These are phyloP conservation scores for Capniomyces stellatus DNA, from an alignment of 371 early-diverging fungal genomes.

Conservation along the genomic window DNA sequence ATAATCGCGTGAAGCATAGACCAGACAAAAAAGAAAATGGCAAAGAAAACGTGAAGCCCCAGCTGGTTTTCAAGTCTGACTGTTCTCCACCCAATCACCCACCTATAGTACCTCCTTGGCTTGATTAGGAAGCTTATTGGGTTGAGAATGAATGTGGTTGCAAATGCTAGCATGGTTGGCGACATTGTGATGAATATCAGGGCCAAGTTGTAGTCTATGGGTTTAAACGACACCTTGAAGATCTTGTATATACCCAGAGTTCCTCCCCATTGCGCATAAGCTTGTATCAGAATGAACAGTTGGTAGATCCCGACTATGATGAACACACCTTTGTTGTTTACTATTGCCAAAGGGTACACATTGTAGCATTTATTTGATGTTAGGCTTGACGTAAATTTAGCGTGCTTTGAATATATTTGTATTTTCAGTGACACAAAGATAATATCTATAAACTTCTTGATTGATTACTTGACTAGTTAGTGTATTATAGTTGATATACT, in stretches of 20 bases:
- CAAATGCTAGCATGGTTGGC: constrained; percentile 20
- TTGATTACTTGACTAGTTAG: no score
- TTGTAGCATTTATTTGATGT: no score
- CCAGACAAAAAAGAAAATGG: constrained; percentile 38
- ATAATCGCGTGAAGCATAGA: constrained; percentile 29
- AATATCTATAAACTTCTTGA: no score
- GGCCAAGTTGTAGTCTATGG: constrained; percentile 8
- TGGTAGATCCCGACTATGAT: background rate
- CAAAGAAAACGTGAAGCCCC: constrained; percentile 45
- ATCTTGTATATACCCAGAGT: background rate
- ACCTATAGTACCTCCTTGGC: background rate
- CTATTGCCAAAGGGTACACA: constrained; percentile 1
- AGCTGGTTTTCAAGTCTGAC: constrained; percentile 47
- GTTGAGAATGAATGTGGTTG: constrained; percentile 29
- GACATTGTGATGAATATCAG: constrained; percentile 26
- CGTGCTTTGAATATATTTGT: no score
- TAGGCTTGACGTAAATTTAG: no score
- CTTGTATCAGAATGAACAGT: background rate
- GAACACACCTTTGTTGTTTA: constrained; percentile 1
- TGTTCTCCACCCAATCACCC: constrained; percentile 17
- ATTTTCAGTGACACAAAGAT: no score
- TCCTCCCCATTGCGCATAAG: background rate
- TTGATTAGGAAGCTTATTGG: background rate
- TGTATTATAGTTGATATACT: no score
- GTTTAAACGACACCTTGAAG: background rate